Evolutionary conservation across 257 asterid genomes (phyloP).

Genomic region (Verbena officinalis): DNA sequence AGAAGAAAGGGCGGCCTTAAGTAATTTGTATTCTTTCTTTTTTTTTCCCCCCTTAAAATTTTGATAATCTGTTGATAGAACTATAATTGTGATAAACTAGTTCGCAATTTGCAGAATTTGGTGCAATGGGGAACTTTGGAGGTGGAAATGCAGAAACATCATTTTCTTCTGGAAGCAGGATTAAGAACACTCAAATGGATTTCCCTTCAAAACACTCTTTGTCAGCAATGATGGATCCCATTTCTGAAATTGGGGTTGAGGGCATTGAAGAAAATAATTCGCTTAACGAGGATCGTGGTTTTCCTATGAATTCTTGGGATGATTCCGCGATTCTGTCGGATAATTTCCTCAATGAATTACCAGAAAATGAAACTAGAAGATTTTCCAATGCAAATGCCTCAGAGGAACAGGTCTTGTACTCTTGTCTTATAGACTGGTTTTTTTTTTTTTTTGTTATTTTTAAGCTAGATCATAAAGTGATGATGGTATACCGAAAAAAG

Average conservation of each 20-base stretch:
- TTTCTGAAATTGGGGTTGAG: constrained; percentile 42
- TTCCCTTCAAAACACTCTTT: constrained; percentile 39
- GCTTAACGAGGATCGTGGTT: constrained; percentile 28
- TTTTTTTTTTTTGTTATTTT: neutral
- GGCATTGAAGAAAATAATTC: constrained; percentile 32
- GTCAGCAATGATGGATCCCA: constrained; percentile 48
- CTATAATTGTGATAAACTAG: constrained; percentile 16
- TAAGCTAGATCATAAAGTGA: neutral
- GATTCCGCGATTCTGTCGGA: constrained; percentile 43
- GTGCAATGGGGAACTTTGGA: constrained; percentile 52
- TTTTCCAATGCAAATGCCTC: constrained; percentile 23
- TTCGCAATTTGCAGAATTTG: constrained; percentile 56
- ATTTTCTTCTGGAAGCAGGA: constrained; percentile 48
- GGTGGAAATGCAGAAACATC: constrained; percentile 45
- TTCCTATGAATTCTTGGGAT: constrained; percentile 59
- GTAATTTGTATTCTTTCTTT: too few species aligned
- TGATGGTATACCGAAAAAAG: neutral
- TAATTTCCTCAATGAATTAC: constrained; percentile 37
- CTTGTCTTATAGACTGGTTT: too few species aligned
- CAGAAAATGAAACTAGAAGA: constrained; percentile 21
- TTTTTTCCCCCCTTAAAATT: too few species aligned
- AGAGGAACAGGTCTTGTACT: constrained; percentile 34
- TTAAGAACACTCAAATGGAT: constrained; percentile 37
- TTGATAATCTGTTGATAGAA: too few species aligned
- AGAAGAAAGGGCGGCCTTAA: too few species aligned